phyloP scores from a whole-genome alignment of 2,329 filamentous ascomycete species.

The Colletotrichum incanum region DNA sequence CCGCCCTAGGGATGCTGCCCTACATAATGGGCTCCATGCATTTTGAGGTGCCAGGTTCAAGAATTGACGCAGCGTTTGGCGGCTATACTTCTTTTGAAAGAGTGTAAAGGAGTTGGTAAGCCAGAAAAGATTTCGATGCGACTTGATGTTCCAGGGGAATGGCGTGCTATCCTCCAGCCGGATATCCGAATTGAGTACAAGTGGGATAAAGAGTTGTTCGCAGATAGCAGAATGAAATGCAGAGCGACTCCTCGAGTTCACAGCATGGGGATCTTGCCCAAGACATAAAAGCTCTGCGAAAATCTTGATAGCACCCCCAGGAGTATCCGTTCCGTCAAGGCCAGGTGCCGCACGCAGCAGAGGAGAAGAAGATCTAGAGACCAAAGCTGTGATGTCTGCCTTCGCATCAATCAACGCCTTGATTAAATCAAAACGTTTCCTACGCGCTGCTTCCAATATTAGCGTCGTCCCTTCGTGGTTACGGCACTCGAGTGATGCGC shows the following conservation, averaged over 20 bases:
- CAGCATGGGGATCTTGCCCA: neutral
- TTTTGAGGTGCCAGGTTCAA: neutral
- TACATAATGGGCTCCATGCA: neutral
- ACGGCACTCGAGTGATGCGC: neutral
- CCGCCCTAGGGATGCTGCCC: neutral
- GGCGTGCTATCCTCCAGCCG: neutral
- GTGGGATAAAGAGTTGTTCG: neutral
- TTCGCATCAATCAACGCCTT: neutral
- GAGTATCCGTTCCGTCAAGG: neutral
- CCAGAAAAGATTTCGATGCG: neutral
- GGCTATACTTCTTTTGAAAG: neutral
- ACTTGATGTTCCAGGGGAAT: neutral
- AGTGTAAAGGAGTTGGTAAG: neutral
- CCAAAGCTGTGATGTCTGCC: neutral
- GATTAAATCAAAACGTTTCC: too few species aligned
- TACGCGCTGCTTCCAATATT: neutral
- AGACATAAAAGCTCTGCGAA: neutral
- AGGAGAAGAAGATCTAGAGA: neutral
- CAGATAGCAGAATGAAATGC: neutral
- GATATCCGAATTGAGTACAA: neutral
- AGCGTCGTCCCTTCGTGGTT: neutral
- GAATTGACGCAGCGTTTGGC: neutral
- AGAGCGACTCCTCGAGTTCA: neutral
- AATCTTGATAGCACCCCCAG: neutral
- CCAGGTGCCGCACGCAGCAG: neutral